phyloP scores from a whole-genome alignment of 805 yeast species.

The Kluyveromyces wickerhamii region DNA sequence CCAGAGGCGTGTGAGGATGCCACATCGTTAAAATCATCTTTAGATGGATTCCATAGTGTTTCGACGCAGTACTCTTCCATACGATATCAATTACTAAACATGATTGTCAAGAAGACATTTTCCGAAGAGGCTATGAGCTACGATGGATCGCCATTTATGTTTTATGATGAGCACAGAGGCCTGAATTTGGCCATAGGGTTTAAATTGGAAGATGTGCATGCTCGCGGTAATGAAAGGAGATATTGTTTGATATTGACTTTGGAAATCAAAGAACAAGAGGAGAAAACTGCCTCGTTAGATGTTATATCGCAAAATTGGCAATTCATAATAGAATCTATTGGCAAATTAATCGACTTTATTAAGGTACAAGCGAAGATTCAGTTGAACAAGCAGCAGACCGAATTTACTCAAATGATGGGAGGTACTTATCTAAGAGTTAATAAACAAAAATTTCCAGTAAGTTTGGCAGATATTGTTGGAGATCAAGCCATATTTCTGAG shows the following conservation, averaged over 20 bases:
- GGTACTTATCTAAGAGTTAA: constrained; percentile 48
- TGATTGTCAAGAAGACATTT: constrained; percentile 53
- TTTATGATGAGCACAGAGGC: constrained; percentile 56
- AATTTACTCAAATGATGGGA: constrained; percentile 17
- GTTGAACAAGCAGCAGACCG: constrained; percentile 35
- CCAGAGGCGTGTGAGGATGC: constrained; percentile 32
- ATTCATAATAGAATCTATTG: constrained; percentile 35
- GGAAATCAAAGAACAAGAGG: constrained; percentile 40
- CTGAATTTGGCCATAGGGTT: constrained; percentile 52
- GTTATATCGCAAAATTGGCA: constrained; percentile 47
- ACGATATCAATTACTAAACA: constrained; percentile 47
- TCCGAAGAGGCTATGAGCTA: constrained; percentile 61
- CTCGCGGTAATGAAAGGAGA: constrained; percentile 68
- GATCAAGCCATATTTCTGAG: constrained; percentile 42
- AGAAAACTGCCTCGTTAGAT: constrained; percentile 12
- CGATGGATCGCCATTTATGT: constrained; percentile 50
- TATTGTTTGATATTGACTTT: constrained; percentile 52
- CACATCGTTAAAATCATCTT: constrained; percentile 27
- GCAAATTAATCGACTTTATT: constrained; percentile 35
- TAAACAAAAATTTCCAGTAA: constrained; percentile 45
- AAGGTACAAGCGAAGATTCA: constrained; percentile 24
- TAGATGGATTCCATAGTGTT: constrained; percentile 29
- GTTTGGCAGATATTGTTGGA: constrained; percentile 48
- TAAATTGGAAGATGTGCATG: constrained; percentile 54
- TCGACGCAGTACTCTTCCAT: constrained; percentile 56